Evolutionary conservation across 2,329 filamentous ascomycete genomes (phyloP).

Genomic region (Thielaviopsis cerberus): DNA sequence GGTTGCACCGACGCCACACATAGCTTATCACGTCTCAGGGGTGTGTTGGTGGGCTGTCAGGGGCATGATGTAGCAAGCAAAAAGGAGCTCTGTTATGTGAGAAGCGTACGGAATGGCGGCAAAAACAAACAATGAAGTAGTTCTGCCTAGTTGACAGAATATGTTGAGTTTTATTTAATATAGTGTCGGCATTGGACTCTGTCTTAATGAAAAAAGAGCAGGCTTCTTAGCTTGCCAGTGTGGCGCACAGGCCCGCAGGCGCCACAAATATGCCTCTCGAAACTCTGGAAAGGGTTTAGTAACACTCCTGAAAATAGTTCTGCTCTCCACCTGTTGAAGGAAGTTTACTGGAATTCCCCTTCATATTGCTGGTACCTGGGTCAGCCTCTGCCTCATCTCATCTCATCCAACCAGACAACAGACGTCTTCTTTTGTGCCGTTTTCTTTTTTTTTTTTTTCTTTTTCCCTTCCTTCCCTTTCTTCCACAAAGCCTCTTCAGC

Average conservation of each 20-base stretch:
- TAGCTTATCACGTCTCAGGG: background rate
- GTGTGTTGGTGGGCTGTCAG: background rate
- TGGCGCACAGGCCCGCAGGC: background rate
- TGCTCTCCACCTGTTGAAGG: background rate
- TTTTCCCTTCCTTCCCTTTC: background rate
- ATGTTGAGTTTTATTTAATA: background rate
- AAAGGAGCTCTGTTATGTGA: background rate
- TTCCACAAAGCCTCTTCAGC: background rate
- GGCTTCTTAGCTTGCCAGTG: too few relatives aligned
- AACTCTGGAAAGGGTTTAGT: slow-evolving; percentile 7
- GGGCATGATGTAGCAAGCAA: background rate
- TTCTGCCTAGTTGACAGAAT: background rate
- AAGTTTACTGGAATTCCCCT: background rate
- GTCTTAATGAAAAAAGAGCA: too few relatives aligned
- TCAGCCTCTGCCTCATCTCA: background rate
- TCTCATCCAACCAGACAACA: background rate
- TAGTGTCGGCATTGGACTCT: background rate
- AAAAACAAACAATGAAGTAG: background rate
- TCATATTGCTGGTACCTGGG: background rate
- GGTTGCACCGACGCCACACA: background rate
- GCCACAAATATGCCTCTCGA: slow-evolving; percentile 6
- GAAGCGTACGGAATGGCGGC: background rate
- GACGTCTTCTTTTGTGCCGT: background rate
- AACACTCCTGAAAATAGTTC: slow-evolving; percentile 6
- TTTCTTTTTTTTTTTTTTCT: background rate